phyloP scores from a whole-genome alignment of 78 protist species.

The Isochrysis galbana region DNA sequence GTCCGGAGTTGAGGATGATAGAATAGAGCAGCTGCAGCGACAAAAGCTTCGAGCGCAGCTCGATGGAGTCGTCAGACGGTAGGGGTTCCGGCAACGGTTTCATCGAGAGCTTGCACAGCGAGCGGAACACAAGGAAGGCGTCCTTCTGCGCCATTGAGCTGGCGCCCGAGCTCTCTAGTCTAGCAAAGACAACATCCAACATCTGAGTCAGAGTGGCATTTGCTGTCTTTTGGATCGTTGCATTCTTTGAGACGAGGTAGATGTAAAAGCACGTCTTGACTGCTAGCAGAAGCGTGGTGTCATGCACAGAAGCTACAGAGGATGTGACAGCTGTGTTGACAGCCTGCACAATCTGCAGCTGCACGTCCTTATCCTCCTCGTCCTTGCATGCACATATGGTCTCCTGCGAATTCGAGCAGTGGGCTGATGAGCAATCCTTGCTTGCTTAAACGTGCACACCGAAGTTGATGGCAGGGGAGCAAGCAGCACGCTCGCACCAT shows the following conservation, averaged over 20 bases:
- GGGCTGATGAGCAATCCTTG: too few relatives aligned
- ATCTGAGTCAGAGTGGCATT: constrained; percentile 67
- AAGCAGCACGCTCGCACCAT: neutral
- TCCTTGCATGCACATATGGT: constrained; percentile 56
- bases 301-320: constrained; percentile 70
- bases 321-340: constrained; percentile 74
- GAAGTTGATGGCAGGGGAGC: neutral
- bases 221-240: constrained; percentile 57
- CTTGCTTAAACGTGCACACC: constrained; percentile 13
- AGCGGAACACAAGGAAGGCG: constrained; percentile 66
- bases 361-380: constrained; percentile 64
- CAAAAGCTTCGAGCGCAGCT: constrained; percentile 50
- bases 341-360: constrained; percentile 71
- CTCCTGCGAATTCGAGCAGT: too few relatives aligned
- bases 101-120: constrained; percentile 66
- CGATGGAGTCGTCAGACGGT: constrained; percentile 31
- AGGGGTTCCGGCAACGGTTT: constrained; percentile 47
- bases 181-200: constrained; percentile 46
- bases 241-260: constrained; percentile 42
- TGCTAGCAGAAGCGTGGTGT: constrained; percentile 68
- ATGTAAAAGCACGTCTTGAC: constrained; percentile 74
- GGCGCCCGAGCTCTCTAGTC: neutral
- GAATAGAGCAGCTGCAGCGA: constrained; percentile 59
- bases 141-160: constrained; percentile 35
- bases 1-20: constrained; percentile 56